phyloP scores from a whole-genome alignment of 139 green algal genomes.

The Chlamydomonas sp. region DNA sequence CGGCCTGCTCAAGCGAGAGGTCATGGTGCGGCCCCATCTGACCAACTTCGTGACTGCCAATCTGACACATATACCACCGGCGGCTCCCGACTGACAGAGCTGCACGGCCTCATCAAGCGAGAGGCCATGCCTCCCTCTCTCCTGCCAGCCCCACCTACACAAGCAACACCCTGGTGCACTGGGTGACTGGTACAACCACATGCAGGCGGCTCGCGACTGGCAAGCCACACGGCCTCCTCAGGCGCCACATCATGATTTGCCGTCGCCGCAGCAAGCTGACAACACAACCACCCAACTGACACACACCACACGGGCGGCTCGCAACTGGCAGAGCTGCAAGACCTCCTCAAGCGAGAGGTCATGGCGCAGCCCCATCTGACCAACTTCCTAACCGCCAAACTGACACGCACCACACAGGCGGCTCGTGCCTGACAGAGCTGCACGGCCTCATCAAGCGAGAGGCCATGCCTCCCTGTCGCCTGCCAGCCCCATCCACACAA shows the following conservation, averaged over 20 bases:
- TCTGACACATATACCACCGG: too few relatives aligned
- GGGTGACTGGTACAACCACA: neutral
- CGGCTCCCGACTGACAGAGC: constrained; percentile 61
- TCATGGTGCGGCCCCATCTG: constrained; percentile 91
- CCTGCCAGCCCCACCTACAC: too few relatives aligned
- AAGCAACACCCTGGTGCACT: neutral
- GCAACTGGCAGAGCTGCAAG: constrained; percentile 76
- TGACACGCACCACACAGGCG: too few relatives aligned
- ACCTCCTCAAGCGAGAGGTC: constrained; percentile 70
- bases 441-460: too few relatives aligned
- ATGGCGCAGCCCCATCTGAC: too few relatives aligned
- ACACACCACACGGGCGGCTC: constrained; percentile 43
- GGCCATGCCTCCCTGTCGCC: neutral
- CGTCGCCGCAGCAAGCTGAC: too few relatives aligned
- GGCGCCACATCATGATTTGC: neutral
- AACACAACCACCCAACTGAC: too few relatives aligned
- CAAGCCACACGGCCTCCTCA: too few relatives aligned
- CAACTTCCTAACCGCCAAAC: constrained; percentile 80
- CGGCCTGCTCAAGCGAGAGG: constrained; percentile 67
- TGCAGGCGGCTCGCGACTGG: too few relatives aligned
- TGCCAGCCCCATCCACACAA: too few relatives aligned
- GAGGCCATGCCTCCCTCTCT: too few relatives aligned
- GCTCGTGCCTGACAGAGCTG: too few relatives aligned
- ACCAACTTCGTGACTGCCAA: constrained; percentile 75
- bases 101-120: constrained; percentile 77